Evolutionary conservation across 2,329 filamentous ascomycete genomes (phyloP), one percentile per base, ranked within the genome.

Genomic region (Lachnellula subtilissima): DNA sequence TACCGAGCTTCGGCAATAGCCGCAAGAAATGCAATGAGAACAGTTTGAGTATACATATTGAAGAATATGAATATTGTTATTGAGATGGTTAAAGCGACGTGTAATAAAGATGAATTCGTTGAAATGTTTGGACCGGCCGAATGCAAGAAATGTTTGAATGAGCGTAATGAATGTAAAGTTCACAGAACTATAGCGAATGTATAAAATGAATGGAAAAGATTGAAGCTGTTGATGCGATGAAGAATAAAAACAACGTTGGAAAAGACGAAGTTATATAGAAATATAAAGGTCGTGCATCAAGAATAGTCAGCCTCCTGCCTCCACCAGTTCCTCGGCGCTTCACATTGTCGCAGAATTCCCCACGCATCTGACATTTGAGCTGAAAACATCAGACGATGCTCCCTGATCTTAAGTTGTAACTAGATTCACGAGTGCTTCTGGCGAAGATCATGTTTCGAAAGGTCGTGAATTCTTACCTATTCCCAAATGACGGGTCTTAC

Each of bases 1-100:
- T 63, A 68, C 60, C 68, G 67, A 61, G 69, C 69, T 52, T 70
- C 66, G 36, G 60, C 56, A 19, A 65, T 48, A 52, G 65, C 56
- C n/a, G 60, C 51, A 23, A 68, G 57, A 28, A 66, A 42, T 11
- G 64, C 50, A 42, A 68, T 8, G 46, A 68, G 50, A 47, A 63
- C 40, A 14, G 63, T 51, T 54, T 66, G 58, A 48, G 65, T 62
- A 56, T 59, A 65, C 66, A 69, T 69, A 35, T 49, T 61, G 54
- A 43, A 48, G 50, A 17, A 32, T 28, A 37, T 40, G 45, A 35
- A 50, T 54, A 53, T 36, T 19, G 42, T 52, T 42, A 32, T 59
- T 28, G 51, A 45, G 47, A 28, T 52, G 50, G 50, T 48, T 56
- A 52, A 35, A 17, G 22, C 36, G 42, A 54, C 51, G 55, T 55